phyloP scores from a whole-genome alignment of 75 land plant genomes.

The Sequoia sempervirens region DNA sequence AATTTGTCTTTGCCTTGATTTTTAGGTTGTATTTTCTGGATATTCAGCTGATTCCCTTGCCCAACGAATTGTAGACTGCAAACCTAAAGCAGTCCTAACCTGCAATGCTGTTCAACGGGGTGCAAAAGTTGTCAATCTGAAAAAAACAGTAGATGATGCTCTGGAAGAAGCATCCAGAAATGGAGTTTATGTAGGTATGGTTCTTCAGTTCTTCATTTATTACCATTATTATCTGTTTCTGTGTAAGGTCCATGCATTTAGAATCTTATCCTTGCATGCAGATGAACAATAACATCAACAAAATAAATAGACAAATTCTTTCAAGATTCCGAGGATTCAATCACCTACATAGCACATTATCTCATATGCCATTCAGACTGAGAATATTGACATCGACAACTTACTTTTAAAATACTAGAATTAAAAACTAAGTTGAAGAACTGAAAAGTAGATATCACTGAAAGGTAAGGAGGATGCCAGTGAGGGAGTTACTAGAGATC shows the following conservation, averaged over 20 bases:
- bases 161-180: constrained; percentile 40
- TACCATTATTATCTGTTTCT: neutral
- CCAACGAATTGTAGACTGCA: constrained; percentile 90
- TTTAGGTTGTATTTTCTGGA: constrained; percentile 96
- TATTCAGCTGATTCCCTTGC: constrained; percentile 91
- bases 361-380: neutral
- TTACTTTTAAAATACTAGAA: neutral
- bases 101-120: constrained; percentile 87
- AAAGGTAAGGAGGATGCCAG: neutral
- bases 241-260: neutral
- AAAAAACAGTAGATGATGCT: constrained; percentile 86
- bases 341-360: neutral
- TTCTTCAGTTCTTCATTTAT: neutral
- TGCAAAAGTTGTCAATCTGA: constrained; percentile 66
- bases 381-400: neutral
- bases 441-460: neutral
- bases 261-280: neutral
- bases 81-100: constrained; percentile 79
- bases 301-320: neutral
- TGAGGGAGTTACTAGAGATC: neutral
- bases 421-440: neutral
- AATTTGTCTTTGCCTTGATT: neutral
- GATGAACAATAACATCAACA: neutral
- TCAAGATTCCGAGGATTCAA: neutral
- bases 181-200: constrained; percentile 63